These are phyloP conservation scores for Phlegmacium glaucopus DNA, from an alignment of 768 basidiomycete species.

Conservation along the genomic window DNA sequence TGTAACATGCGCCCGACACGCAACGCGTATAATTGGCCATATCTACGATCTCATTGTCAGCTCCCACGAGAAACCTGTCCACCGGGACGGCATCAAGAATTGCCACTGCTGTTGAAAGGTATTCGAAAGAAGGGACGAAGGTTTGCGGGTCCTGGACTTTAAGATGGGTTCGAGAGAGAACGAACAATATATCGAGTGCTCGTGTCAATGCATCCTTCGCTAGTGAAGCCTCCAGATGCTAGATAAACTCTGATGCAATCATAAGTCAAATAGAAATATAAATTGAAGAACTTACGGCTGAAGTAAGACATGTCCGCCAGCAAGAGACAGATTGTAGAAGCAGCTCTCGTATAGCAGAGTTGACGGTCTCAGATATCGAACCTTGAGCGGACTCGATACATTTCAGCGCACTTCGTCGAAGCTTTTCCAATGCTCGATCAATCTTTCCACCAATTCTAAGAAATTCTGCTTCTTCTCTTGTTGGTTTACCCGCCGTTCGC, in stretches of 20 bases:
- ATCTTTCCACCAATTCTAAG: constrained; percentile 46
- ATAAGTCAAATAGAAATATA: neutral
- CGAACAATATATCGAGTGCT: constrained; percentile 18
- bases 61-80: constrained; percentile 6
- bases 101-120: constrained; percentile 41
- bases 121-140: constrained; percentile 42
- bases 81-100: constrained; percentile 26
- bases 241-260: neutral
- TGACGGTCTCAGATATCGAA: neutral
- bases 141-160: constrained; percentile 19
- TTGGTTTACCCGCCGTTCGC: neutral
- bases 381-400: constrained; percentile 34
- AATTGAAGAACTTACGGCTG: constrained; percentile 6
- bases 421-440: constrained; percentile 56
- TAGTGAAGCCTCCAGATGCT: constrained; percentile 6
- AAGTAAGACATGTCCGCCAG: constrained; percentile 4
- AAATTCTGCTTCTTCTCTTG: constrained; percentile 30
- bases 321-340: constrained; percentile 6
- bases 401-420: constrained; percentile 49
- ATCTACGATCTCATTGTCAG: constrained; percentile 19
- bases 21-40: constrained; percentile 62
- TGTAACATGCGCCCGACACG: constrained; percentile 68
- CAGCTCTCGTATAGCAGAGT: constrained; percentile 5
- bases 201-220: constrained; percentile 18
- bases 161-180: constrained; percentile 18